Conservation (phyloP, 2,329 filamentous ascomycete species). For the Colletotrichum sp. region DNA sequence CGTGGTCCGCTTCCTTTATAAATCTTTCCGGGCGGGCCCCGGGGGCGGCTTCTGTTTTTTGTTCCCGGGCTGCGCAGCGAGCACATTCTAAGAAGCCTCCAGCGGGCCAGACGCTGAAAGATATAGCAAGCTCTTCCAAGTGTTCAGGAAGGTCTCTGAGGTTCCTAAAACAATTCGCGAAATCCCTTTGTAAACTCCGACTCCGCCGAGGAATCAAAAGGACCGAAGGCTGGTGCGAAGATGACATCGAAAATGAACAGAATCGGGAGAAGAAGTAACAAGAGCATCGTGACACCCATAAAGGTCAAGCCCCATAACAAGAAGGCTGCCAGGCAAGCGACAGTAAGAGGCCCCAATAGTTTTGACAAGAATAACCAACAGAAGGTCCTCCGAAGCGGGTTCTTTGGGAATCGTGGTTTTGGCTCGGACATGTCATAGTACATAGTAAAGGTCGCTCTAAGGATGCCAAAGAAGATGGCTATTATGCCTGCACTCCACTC, state of each 20-base stretch:
- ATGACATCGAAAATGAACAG: neutral
- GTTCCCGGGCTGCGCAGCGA: neutral
- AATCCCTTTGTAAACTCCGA: neutral
- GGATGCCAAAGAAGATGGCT: neutral
- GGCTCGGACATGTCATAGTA: neutral
- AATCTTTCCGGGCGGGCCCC: too few relatives aligned
- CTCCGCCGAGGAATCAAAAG: fast-evolving
- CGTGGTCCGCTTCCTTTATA: too few relatives aligned
- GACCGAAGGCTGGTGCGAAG: neutral
- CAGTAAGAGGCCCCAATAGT: neutral
- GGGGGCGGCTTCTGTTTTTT: too few relatives aligned
- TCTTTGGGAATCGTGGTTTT: neutral
- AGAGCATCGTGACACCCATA: neutral
- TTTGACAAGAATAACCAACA: neutral
- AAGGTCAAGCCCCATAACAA: neutral
- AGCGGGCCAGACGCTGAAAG: neutral
- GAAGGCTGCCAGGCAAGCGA: neutral
- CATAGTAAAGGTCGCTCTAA: fast-evolving
- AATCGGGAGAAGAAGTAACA: neutral
- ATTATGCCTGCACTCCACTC: neutral
- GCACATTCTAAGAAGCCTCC: neutral
- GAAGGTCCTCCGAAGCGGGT: neutral
- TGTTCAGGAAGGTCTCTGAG: neutral
- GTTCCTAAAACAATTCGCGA: too few relatives aligned
- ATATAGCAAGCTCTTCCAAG: neutral